Conservation (phyloP, 2,329 filamentous ascomycete species). For the Alternaria rosae region DNA sequence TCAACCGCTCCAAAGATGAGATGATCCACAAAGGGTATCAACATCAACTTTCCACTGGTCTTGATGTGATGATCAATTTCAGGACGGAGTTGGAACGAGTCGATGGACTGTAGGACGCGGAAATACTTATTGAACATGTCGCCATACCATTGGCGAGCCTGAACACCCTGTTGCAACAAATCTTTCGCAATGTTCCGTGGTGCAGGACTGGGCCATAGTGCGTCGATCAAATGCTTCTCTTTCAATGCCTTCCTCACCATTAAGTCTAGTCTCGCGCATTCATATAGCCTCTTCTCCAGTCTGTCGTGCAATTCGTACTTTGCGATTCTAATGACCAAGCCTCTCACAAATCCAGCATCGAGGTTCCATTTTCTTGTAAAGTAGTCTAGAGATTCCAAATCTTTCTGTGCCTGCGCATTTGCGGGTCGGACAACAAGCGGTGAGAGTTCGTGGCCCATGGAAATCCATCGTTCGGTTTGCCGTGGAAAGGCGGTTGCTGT, state of each 20-base stretch:
- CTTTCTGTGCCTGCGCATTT: conserved; percentile 48
- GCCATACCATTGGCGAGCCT: conserved; percentile 46
- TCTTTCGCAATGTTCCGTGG: conserved; percentile 36
- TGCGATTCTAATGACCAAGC: conserved; percentile 43
- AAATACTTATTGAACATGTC: conserved; percentile 52
- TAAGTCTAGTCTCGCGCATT: conserved; percentile 42
- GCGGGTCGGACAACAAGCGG: conserved; percentile 41
- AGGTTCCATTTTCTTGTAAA: conserved; percentile 43
- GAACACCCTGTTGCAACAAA: conserved; percentile 41
- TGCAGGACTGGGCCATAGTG: conserved; percentile 45
- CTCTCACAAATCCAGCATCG: conserved; percentile 41
- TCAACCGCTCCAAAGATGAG: conserved; percentile 43
- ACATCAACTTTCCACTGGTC: conserved; percentile 42
- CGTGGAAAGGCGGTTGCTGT: conserved; percentile 45
- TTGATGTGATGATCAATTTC: conserved; percentile 44
- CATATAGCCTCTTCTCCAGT: conserved; percentile 48
- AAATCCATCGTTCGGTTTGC: conserved; percentile 40
- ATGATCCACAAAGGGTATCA: conserved; percentile 46
- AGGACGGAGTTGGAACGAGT: conserved; percentile 40
- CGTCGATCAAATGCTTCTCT: conserved; percentile 48
- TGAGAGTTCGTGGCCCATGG: conserved; percentile 45
- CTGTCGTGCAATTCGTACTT: conserved; percentile 47
- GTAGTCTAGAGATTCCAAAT: conserved; percentile 45
- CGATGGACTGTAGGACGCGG: conserved; percentile 36
- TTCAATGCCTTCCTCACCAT: conserved; percentile 49